A percentile compares a stretch with the other conserved stretches of the same genome.
phyloP scores from a whole-genome alignment of 169 alveolate genomes.

The Babesia bigemina region DNA sequence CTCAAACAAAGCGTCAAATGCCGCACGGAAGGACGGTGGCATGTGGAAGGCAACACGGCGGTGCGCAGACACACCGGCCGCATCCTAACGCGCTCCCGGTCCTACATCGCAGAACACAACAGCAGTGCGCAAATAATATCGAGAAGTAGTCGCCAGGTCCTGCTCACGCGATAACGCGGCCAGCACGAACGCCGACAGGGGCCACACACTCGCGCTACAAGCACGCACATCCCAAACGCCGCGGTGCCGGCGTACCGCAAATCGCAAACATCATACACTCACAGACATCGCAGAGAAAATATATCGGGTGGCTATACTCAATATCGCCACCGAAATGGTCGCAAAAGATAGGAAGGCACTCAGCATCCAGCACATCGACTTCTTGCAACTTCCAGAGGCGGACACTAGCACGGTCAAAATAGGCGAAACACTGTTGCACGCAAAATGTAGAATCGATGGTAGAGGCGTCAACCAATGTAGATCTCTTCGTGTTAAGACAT shows the following conservation, averaged over 20 bases:
- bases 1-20: not conserved
- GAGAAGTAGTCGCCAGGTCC: no score
- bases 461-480: constrained; percentile 18
- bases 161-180: no score
- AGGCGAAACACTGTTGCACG: constrained; percentile 18
- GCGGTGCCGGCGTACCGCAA: no score
- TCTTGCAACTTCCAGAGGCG: constrained; percentile 12
- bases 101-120: not conserved
- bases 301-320: no score
- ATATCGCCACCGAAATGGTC: not conserved
- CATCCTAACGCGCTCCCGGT: not conserved
- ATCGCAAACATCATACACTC: no score
- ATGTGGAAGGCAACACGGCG: not conserved
- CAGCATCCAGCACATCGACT: constrained; percentile 40
- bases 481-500: constrained; percentile 15
- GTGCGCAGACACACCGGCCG: constrained; percentile 12
- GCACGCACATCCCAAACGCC: no score
- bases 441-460: constrained; percentile 57
- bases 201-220: no score
- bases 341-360: not conserved
- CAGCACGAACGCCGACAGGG: no score
- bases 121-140: not conserved
- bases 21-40: no score
- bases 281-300: no score
- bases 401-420: constrained; percentile 27